Evolutionary conservation across 257 asterid genomes (phyloP).

Genomic region (Rehmannia glutinosa): DNA sequence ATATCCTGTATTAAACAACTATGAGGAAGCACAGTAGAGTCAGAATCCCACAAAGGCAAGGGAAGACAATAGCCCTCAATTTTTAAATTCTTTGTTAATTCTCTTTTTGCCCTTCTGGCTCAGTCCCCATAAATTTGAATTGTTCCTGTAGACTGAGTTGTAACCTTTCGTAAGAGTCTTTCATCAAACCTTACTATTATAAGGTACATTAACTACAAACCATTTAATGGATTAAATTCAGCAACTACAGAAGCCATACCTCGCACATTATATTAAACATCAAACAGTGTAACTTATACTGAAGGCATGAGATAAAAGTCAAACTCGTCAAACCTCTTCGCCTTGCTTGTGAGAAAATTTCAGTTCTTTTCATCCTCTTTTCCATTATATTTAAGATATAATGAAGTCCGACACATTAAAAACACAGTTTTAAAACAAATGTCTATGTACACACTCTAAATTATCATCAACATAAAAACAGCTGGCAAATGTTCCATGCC

Average conservation of each 20-base stretch:
- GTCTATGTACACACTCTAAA: too few relatives aligned
- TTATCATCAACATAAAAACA: too few relatives aligned
- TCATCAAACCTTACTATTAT: not conserved
- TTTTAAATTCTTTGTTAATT: not conserved
- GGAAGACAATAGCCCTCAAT: not conserved
- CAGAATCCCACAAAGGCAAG: too few relatives aligned
- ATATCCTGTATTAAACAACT: too few relatives aligned
- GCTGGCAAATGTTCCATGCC: too few relatives aligned
- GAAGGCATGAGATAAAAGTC: not conserved
- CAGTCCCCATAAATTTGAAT: not conserved
- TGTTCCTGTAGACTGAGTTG: not conserved
- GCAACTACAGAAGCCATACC: not conserved
- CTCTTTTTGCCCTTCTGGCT: not conserved
- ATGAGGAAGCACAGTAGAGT: too few relatives aligned
- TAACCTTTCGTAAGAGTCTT: not conserved
- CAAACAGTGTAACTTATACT: too few relatives aligned
- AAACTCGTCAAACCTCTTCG: not conserved
- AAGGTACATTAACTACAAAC: not conserved
- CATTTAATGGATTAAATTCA: not conserved
- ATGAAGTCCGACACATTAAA: too few relatives aligned
- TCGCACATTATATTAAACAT: not conserved
- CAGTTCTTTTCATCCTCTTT: too few relatives aligned
- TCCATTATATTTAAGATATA: too few relatives aligned
- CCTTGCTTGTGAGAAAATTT: too few relatives aligned
- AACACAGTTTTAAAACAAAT: too few relatives aligned